phyloP scores from a whole-genome alignment of 2,329 filamentous ascomycete species.

The Tympanopsis confertula region DNA sequence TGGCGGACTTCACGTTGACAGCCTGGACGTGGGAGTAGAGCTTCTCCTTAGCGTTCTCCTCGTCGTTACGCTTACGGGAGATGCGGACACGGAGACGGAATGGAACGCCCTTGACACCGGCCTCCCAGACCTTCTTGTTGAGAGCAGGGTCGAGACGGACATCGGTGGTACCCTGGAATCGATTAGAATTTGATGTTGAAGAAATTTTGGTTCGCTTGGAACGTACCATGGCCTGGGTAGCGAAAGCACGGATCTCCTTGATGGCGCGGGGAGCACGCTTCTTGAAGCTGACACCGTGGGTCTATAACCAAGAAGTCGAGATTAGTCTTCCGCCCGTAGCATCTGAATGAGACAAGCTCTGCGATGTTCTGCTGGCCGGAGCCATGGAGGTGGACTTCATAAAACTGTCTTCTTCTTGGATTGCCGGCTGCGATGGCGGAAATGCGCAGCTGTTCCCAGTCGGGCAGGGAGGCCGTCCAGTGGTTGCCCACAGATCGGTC shows the following conservation, averaged over 20 bases:
- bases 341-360: not conserved
- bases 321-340: conserved; percentile 11
- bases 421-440: no score
- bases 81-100: conserved; percentile 97
- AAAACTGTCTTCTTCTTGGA: conserved; percentile 1
- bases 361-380: not conserved
- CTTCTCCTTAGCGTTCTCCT: conserved; percentile 99
- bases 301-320: conserved; percentile 34
- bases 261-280: conserved; percentile 96
- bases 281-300: conserved; percentile 98
- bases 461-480: no score
- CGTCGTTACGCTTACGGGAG: conserved; percentile 98
- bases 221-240: conserved; percentile 89
- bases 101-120: conserved; percentile 95
- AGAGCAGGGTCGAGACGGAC: conserved; percentile 96
- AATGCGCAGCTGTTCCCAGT: no score
- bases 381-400: conserved; percentile 2
- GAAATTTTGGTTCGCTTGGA: conserved; percentile 3
- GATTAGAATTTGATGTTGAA: conserved; percentile 1
- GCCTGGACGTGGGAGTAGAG: conserved; percentile 99
- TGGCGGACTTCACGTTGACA: conserved; percentile 98
- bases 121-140: conserved; percentile 99
- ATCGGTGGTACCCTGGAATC: conserved; percentile 74
- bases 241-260: conserved; percentile 98
- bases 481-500: no score